Percentiles rank a stretch among this genome's conserved stretches.
These are phyloP conservation scores for Pseudozyma sp. DNA, from an alignment of 1,284 basidiomycete genomes.

Conservation along the genomic window DNA sequence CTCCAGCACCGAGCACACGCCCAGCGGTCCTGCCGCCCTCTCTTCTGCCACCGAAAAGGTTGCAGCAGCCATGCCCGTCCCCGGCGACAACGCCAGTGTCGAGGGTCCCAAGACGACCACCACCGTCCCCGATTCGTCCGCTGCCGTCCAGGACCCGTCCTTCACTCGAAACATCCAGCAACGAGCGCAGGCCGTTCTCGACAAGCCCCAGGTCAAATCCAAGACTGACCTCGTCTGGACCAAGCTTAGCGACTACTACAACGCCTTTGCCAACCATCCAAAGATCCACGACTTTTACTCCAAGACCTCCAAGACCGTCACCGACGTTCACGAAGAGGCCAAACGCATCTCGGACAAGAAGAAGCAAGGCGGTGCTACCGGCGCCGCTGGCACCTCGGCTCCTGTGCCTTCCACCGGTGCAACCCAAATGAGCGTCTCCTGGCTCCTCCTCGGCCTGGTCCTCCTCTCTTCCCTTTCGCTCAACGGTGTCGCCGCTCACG, in stretches of 20 bases:
- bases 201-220: conserved; percentile 58
- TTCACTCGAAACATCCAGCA: conserved; percentile 50
- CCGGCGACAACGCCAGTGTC: conserved; percentile 34
- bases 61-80: conserved; percentile 51
- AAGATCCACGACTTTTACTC: conserved; percentile 78
- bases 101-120: conserved; percentile 52
- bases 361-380: conserved; percentile 49
- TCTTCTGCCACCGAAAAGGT: conserved; percentile 45
- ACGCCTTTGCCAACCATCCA: conserved; percentile 56
- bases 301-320: conserved; percentile 80
- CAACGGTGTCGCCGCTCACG: conserved; percentile 35
- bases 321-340: conserved; percentile 89
- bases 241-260: conserved; percentile 63
- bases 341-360: conserved; percentile 78
- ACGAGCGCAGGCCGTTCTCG: conserved; percentile 47
- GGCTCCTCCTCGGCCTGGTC: conserved; percentile 43
- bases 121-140: conserved; percentile 36
- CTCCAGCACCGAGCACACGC: conserved; percentile 45
- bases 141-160: conserved; percentile 37
- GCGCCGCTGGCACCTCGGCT: conserved; percentile 43
- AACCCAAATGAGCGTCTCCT: conserved; percentile 49
- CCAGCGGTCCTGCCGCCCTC: conserved; percentile 48
- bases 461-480: conserved; percentile 47
- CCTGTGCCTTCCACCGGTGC: conserved; percentile 18
- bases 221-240: conserved; percentile 57